Evolutionary conservation across 257 asterid species (phyloP), one percentile per base, ranked within the genome.

Genomic region (Nicotiana otophora): DNA sequence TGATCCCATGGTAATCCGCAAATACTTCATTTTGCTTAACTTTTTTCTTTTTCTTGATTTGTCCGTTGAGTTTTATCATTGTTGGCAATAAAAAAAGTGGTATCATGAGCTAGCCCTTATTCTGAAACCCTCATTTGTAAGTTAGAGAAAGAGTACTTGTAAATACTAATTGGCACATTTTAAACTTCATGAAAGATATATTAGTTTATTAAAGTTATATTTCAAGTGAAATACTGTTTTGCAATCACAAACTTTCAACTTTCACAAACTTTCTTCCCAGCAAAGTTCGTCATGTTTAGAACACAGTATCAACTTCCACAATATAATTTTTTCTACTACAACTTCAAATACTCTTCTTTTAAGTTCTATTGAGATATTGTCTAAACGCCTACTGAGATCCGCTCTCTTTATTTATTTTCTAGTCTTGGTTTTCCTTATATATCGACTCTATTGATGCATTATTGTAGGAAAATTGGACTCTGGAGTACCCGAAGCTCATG

Each of bases 401-500:
- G 10, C 55, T 69, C 31, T 69, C 53, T 11, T 36, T 11, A 36
- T 48, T 36, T 36, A 2, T 63, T 4, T 39, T 14, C 60, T 54
- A 15, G 20, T 5, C 26, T 58, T 23, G 53, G 9, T 42, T 64
- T 61, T 33, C 10, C 5, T 84, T 34, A 42, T 42, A 9, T 42
- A 9, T 48, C 66, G 31, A 28, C 7, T 7, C 1, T 10, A 16
- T 67, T 30, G 77, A 63, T 87, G 78, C 11, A 65, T 54, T 74
- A 5, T 33, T 88, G 87, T 76, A 95, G 99, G 94, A 89, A 78
- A 85, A 88, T 67, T 85, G 89, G 92, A 46, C 77, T 63, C 54
- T 88, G 9, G 97, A 95, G 83, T 80, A 86, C 74, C 93, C 97
- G 16, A 93, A 91, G 81, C 97, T 95, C 46, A 66, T 81, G 81